These are phyloP conservation scores for Fagus sylvatica DNA, from an alignment of 306 rosid species.

Conservation along the genomic window DNA sequence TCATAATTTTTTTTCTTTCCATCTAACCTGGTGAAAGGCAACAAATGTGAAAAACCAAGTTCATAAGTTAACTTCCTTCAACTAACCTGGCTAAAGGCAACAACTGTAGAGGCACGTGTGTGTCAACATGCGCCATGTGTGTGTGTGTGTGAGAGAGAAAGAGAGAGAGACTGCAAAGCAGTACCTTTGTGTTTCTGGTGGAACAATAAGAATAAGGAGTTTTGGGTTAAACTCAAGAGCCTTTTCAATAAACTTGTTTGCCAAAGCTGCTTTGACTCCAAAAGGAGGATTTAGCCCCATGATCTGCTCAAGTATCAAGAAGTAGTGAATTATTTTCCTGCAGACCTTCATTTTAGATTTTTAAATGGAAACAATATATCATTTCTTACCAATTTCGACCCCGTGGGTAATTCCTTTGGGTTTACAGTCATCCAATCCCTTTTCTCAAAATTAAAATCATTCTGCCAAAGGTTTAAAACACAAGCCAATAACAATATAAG, in stretches of 20 bases:
- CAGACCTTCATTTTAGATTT: conserved; percentile 4
- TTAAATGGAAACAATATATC: conserved; percentile 15
- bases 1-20: conserved; percentile 53
- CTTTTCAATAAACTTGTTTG: conserved; percentile 74
- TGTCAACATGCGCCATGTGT: not conserved
- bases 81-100: not conserved
- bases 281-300: conserved; percentile 98
- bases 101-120: not conserved
- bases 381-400: conserved; percentile 66
- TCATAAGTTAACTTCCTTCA: not conserved
- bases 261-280: conserved; percentile 71
- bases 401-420: conserved; percentile 67
- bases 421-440: conserved; percentile 85
- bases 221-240: conserved; percentile 84
- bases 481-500: not conserved
- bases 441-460: conserved; percentile 82
- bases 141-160: not conserved
- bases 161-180: conserved; percentile 5
- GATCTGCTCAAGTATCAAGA: conserved; percentile 51
- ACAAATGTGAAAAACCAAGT: conserved; percentile 21
- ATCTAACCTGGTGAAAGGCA: conserved; percentile 55
- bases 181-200: conserved; percentile 75
- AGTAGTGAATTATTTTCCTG: not conserved
- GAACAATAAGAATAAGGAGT: conserved; percentile 82
- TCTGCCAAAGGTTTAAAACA: conserved; percentile 49